Percentiles rank a stretch among this genome's conserved stretches.
Evolutionary conservation across 805 yeast species (phyloP).

Genomic region (Candida odintsovae): DNA sequence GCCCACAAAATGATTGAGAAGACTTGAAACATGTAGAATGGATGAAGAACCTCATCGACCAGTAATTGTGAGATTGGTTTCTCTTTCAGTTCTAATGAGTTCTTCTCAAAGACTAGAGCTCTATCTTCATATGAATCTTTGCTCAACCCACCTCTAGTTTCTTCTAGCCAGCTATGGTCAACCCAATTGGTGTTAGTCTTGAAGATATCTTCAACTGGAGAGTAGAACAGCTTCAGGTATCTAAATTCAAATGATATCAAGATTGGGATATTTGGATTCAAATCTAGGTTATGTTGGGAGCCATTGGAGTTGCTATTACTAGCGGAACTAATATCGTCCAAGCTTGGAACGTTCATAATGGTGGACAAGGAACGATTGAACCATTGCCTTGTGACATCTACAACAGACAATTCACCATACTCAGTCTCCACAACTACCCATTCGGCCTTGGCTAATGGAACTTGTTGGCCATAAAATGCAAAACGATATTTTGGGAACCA

Average conservation of each 20-base stretch:
- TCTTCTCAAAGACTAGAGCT: conserved; percentile 66
- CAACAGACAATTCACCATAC: conserved; percentile 73
- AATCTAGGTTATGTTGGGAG: conserved; percentile 15
- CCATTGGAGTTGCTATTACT: conserved; percentile 10
- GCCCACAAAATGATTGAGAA: conserved; percentile 91
- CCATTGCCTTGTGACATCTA: conserved; percentile 49
- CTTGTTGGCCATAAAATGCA: conserved; percentile 53
- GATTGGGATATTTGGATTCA: conserved; percentile 49
- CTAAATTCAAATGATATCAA: conserved; percentile 74
- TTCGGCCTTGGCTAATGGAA: conserved; percentile 76
- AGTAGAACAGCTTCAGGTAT: conserved; percentile 74
- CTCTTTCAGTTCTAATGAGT: conserved; percentile 69
- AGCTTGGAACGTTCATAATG: conserved; percentile 39
- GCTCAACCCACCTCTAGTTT: conserved; percentile 60
- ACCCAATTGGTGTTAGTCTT: conserved; percentile 84
- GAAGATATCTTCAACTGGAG: conserved; percentile 84
- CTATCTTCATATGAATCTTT: conserved; percentile 67
- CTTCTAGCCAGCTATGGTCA: conserved; percentile 69
- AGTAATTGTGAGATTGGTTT: conserved; percentile 61
- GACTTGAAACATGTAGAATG: conserved; percentile 91
- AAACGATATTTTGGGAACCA: conserved; percentile 85
- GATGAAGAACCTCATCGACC: conserved; percentile 86
- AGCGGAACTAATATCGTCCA: conserved; percentile 22
- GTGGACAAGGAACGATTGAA: conserved; percentile 71
- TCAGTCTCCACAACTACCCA: conserved; percentile 95